phyloP scores from a whole-genome alignment of 768 basidiomycete species.

The Butyriboletus loyo region DNA sequence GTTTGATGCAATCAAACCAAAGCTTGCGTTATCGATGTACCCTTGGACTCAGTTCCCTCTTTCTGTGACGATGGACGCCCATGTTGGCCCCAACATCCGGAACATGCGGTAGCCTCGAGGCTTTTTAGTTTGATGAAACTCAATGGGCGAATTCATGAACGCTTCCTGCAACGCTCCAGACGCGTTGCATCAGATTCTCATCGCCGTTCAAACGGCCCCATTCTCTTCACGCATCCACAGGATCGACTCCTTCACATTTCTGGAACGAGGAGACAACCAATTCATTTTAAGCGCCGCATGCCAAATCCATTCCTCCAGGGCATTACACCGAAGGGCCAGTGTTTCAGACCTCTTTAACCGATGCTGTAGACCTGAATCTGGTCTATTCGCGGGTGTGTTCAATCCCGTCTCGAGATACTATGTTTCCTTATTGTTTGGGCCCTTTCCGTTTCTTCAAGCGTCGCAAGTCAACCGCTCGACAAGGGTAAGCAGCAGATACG shows the following conservation, averaged over 20 bases:
- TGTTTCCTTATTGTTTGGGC: neutral
- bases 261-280: too few species aligned
- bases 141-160: neutral
- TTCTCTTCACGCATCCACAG: neutral
- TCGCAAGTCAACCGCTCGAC: neutral
- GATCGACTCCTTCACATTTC: too few species aligned
- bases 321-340: neutral
- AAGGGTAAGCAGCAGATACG: constrained; percentile 6
- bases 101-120: constrained; percentile 15
- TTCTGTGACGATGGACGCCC: neutral
- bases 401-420: neutral
- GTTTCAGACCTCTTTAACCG: neutral
- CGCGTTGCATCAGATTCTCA: constrained; percentile 8
- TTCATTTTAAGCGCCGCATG: neutral
- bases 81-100: neutral
- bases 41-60: neutral
- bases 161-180: neutral
- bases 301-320: neutral
- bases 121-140: constrained; percentile 4
- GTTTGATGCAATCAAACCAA: neutral
- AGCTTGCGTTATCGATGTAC: neutral
- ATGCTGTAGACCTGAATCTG: neutral
- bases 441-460: neutral
- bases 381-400: neutral
- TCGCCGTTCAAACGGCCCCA: neutral